Base-by-base conservation (phyloP, 495 filamentous ascomycete genomes). In the Penicillium odoratum region DNA sequence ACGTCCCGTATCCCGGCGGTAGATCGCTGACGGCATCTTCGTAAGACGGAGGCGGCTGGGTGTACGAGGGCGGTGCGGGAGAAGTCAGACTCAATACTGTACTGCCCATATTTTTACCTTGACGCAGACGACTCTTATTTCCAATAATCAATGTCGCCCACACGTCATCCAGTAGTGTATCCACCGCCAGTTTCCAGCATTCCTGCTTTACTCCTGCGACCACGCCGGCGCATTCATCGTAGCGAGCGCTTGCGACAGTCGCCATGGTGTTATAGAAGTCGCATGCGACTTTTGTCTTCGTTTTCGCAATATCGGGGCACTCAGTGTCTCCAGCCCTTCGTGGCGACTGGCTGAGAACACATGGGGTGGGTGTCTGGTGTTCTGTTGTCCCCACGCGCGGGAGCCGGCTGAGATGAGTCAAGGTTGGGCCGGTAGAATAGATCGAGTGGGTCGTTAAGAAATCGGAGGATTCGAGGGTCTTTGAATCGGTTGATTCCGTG, bases 31-130 rank as follows among this genome's bases (percentile, higher is more conserved):
- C 48, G 25, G 75, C 73, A 55, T 78, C 72, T 30, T 69, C 63
- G 62, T 82, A 82, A 15, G 77, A 63, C 26, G 78, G 78, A 28
- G 78, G 78, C 9, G 72, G 69, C 25, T 49, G 46, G 18, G 58
- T 65, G 57, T 74, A 71, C 49, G 28, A 59, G 21, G 53, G 63
- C 11, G 56, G 60, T 2, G 63, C 51, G 8, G 58, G 53, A 15
- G 48, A 46, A 26, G 51, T 58, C 25, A 69, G 53, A 38, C 56
- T 50, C 38, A 60, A 30, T 55, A 71, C 28, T 15, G 46, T 48
- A 26, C 31, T 42, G 28, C 57, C 58, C 26, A 16, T 48, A 5
- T 51, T 21, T 5, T 31, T 18, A 40, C 16, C 31, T 7, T 40
- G 48, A 38, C 8, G 7, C 9, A 7, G 16, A 10, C 5, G 7